Percentiles rank a stretch among this genome's conserved stretches.
These are phyloP conservation scores for Lentinula sp. DNA, from an alignment of 768 basidiomycete genomes.

Conservation along the genomic window DNA sequence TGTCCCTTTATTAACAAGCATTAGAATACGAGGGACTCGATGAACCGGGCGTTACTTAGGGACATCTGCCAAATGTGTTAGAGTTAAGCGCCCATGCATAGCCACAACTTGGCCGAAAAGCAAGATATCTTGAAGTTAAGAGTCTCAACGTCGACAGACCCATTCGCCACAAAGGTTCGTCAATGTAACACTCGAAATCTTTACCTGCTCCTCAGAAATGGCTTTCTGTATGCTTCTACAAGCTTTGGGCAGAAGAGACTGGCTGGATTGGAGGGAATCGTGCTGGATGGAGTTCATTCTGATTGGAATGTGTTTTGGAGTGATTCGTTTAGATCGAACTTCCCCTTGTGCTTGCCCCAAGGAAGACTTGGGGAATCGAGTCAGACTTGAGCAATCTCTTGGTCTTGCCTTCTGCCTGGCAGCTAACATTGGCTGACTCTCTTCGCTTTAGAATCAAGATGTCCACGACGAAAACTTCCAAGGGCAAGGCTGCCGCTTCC, in stretches of 20 bases:
- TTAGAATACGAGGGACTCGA: too few species aligned
- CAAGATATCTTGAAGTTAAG: too few species aligned
- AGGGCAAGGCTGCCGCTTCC: slow-evolving; percentile 51
- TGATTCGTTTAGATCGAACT: neutral
- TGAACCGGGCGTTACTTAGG: too few species aligned
- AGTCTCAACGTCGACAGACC: neutral
- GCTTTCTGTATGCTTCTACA: neutral
- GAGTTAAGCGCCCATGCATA: neutral
- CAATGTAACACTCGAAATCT: neutral
- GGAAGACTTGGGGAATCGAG: neutral
- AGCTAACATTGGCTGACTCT: neutral
- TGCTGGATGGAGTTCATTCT: neutral
- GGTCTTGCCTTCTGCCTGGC: neutral
- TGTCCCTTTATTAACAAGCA: too few species aligned
- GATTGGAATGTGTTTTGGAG: neutral
- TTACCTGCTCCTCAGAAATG: neutral
- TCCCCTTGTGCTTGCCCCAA: neutral
- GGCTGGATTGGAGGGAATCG: neutral
- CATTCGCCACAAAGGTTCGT: neutral
- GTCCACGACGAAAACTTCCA: slow-evolving; percentile 65
- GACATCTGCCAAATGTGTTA: too few species aligned
- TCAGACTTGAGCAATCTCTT: neutral
- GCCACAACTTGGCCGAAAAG: too few species aligned
- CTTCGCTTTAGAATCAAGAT: slow-evolving; percentile 17
- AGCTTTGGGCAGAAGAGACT: neutral